A percentile compares a stretch with the other conserved stretches of the same genome.
phyloP scores from a whole-genome alignment of 495 filamentous ascomycete genomes.

The Hypomontagnella submonticulosa region DNA sequence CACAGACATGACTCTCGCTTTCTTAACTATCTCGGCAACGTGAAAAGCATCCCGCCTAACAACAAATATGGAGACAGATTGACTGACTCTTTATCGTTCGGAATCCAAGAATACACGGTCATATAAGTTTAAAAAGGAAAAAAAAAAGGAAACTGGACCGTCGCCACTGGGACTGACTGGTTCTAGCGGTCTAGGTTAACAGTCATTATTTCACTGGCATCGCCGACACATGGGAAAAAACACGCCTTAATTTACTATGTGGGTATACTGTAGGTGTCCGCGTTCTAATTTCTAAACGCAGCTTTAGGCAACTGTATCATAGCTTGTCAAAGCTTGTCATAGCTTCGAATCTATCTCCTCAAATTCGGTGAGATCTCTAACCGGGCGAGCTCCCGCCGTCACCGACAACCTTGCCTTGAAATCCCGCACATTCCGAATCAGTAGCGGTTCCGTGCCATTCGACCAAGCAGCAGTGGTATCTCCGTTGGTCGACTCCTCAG shows the following conservation, averaged over 20 bases:
- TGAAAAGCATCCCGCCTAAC: no score
- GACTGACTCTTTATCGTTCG: no score
- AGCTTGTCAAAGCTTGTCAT: conserved; percentile 51
- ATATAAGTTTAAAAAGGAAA: no score
- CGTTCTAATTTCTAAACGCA: conserved; percentile 32
- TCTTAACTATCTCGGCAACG: no score
- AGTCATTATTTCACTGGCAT: background rate
- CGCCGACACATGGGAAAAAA: conserved; percentile 1
- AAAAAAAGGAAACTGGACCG: no score
- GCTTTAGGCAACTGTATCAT: conserved; percentile 1
- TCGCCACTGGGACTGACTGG: background rate
- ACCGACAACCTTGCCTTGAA: conserved; percentile 79
- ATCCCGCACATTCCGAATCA: conserved; percentile 77
- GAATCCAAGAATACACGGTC: no score
- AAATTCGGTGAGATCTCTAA: conserved; percentile 81
- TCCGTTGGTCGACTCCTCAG: conserved; percentile 54
- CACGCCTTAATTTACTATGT: conserved; percentile 16
- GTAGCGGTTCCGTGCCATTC: conserved; percentile 58
- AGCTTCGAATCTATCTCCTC: conserved; percentile 85
- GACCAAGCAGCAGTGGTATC: conserved; percentile 40
- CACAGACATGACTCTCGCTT: no score
- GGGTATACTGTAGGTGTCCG: conserved; percentile 39
- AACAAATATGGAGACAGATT: no score
- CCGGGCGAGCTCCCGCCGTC: conserved; percentile 74
- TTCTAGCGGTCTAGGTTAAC: background rate